Base-by-base conservation (phyloP, 345 rosid genomes). In the Aquilaria malaccensis region DNA sequence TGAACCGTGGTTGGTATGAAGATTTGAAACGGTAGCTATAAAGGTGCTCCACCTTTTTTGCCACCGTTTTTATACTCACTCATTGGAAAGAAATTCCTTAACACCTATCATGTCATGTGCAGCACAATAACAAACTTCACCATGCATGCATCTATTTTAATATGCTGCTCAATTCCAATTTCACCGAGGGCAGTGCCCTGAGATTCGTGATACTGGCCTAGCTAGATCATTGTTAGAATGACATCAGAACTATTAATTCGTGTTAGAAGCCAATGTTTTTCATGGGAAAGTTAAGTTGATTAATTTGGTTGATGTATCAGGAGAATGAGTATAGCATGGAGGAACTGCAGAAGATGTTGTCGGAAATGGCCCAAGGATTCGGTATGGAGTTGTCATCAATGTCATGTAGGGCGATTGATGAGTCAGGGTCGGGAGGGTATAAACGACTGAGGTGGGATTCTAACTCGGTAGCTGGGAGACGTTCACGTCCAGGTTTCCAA, bases 321-420 rank as follows among this genome's bases (percentile, higher is more conserved):
- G 67, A 67, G 0, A 79, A 83, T 50, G 59, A 33, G 9, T 77
- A 68, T 63, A 80, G 72, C 56, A 68, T 79, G 69, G 83, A 75
- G 64, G 85, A 80, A 62, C 51, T 85, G 54, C 87, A 78, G 48
- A 13, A 30, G 9, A 82, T 85, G 85, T 57, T 82, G 1, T 45
- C 56, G 56, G 91, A 82, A 41, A 73, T 85, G 78, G 81, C 57
- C 0, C 67, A 70, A 56, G 82, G 67, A 7, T 81, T 77, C n/a
- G 68, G 72, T 7, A 12, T 68, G 43, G 22, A 22, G 22, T 22
- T 22, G 22, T 22, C 75, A 0, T 29, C 76, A 3, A 63, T 67
- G 77, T 56, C 65, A 6, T 37, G 60, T 6, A 61, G 56, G 11
- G 13, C 65, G 30, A 13, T 55, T 51, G 68, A 67, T 37, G 68